Evolutionary conservation across 345 rosid genomes (phyloP).

Genomic region (Dipteronia dyeriana): DNA sequence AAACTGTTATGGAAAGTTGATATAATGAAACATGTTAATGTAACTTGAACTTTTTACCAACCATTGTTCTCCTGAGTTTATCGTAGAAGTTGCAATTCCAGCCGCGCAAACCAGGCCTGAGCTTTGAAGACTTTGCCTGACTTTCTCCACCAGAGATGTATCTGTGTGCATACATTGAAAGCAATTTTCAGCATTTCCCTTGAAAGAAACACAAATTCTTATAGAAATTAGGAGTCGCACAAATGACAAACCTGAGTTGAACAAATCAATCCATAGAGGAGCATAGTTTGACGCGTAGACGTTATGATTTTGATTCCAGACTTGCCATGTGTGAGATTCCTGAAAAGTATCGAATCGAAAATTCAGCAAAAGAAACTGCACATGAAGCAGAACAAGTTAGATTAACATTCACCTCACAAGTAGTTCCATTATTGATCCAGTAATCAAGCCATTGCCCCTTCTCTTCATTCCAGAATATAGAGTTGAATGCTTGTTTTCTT

Average conservation of each 20-base stretch:
- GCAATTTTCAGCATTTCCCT: not conserved
- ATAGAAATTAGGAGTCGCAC: conserved; percentile 9
- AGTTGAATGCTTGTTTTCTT: conserved; percentile 54
- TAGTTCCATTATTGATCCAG: conserved; percentile 43
- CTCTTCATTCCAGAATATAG: conserved; percentile 72
- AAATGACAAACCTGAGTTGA: conserved; percentile 60
- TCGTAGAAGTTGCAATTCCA: conserved; percentile 79
- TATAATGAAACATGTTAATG: not conserved
- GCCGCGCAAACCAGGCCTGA: conserved; percentile 68
- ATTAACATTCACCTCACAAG: conserved; percentile 27
- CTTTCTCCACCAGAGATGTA: conserved; percentile 53
- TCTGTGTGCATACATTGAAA: conserved; percentile 40
- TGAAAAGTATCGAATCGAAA: conserved; percentile 16
- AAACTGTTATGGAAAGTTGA: not conserved
- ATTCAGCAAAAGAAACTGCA: not conserved
- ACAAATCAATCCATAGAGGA: conserved; percentile 75
- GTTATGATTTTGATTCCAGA: conserved; percentile 60
- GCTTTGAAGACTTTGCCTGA: conserved; percentile 46
- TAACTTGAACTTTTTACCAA: conserved; percentile 23
- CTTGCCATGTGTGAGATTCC: conserved; percentile 61
- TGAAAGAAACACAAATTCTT: not conserved
- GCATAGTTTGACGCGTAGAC: conserved; percentile 81
- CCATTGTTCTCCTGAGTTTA: conserved; percentile 81
- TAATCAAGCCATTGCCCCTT: conserved; percentile 93
- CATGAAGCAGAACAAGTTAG: not conserved